Conservation (phyloP, 106 monocot genomes). For the Iris macrosiphon region DNA sequence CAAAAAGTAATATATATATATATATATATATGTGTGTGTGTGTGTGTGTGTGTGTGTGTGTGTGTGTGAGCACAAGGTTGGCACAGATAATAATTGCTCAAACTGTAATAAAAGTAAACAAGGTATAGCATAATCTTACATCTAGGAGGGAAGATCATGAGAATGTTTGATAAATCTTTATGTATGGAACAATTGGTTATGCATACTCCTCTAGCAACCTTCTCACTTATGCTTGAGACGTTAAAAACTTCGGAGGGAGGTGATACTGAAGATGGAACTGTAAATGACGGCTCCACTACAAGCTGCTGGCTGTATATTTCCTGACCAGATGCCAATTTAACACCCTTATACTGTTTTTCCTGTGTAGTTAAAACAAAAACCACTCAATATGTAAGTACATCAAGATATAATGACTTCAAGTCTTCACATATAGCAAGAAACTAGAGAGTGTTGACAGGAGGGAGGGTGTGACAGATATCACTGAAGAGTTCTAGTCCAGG, state of each 20-base stretch:
- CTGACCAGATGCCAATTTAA: conserved; percentile 74
- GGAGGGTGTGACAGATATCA: no score
- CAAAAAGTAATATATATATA: not conserved
- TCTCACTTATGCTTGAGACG: conserved; percentile 6
- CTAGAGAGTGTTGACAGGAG: no score
- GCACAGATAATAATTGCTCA: no score
- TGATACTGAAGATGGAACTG: conserved; percentile 25
- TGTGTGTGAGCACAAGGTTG: no score
- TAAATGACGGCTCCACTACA: conserved; percentile 54
- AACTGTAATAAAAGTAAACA: not conserved
- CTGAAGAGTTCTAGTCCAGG: no score
- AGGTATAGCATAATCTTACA: conserved; percentile 32
- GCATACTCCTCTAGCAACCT: conserved; percentile 65
- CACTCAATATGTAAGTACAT: no score
- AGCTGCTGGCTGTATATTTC: conserved; percentile 59
- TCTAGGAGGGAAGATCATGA: conserved; percentile 76
- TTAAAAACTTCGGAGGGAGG: conserved; percentile 13
- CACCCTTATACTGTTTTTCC: conserved; percentile 55
- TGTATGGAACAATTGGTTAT: conserved; percentile 44
- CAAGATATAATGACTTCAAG: no score
- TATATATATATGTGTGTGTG: no score
- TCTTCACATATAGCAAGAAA: no score
- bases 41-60: no score
- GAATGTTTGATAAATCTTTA: conserved; percentile 51
- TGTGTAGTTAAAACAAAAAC: conserved; percentile 14